These are phyloP conservation scores for Sordariomycetes sp. DNA, from an alignment of 2,329 filamentous ascomycete genomes.

Conservation along the genomic window DNA sequence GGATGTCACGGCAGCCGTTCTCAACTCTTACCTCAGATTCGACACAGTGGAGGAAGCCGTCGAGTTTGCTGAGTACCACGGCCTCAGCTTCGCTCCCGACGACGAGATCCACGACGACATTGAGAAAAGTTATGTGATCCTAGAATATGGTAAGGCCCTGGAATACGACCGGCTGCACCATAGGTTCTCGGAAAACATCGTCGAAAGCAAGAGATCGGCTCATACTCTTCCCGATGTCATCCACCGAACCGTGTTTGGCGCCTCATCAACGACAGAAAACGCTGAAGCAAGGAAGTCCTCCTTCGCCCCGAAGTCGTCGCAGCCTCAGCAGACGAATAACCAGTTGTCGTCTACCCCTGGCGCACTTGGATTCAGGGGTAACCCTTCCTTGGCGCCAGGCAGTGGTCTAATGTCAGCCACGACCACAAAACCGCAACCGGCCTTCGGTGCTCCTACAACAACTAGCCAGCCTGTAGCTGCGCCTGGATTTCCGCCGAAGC, in stretches of 20 bases:
- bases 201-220: conserved; percentile 48
- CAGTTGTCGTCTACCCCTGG: not conserved
- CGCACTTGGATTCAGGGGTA: not conserved
- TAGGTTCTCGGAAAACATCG: conserved; percentile 42
- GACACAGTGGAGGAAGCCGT: conserved; percentile 58
- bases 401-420: not conserved
- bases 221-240: conserved; percentile 43
- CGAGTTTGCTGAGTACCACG: conserved; percentile 49
- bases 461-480: not conserved
- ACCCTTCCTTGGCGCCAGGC: not conserved
- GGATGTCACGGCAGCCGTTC: conserved; percentile 44
- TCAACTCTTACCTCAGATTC: conserved; percentile 53
- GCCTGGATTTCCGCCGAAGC: not conserved
- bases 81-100: conserved; percentile 35
- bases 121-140: conserved; percentile 27
- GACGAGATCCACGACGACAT: conserved; percentile 21
- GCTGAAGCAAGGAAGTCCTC: not conserved
- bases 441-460: not conserved
- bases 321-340: not conserved
- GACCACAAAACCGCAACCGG: not conserved
- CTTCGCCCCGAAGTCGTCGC: not conserved
- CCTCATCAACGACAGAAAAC: conserved; percentile 9
- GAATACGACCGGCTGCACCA: conserved; percentile 41
- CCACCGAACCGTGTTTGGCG: conserved; percentile 41
- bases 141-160: conserved; percentile 31